Percentiles rank a stretch among this genome's conserved stretches.
phyloP scores from a whole-genome alignment of 306 rosid genomes.

The Betula pendula region DNA sequence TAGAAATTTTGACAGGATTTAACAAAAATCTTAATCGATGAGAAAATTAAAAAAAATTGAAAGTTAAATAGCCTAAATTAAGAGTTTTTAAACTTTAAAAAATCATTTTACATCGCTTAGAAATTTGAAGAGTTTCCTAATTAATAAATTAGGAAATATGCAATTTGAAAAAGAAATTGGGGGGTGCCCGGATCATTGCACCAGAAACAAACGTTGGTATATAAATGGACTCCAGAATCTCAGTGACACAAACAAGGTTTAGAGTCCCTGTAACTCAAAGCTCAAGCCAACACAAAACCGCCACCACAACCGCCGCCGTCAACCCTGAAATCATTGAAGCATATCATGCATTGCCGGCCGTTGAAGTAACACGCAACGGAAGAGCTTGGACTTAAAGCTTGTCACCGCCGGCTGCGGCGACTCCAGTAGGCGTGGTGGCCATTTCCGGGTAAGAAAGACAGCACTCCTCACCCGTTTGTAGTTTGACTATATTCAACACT shows the following conservation, averaged over 20 bases:
- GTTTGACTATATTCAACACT: constrained; percentile 21
- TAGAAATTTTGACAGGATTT: too few relatives aligned
- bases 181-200: constrained; percentile 33
- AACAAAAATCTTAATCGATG: too few relatives aligned
- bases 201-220: constrained; percentile 26
- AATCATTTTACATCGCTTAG: too few relatives aligned
- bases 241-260: background rate
- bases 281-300: background rate
- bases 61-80: too few relatives aligned
- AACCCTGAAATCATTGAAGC: constrained; percentile 27
- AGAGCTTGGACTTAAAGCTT: background rate
- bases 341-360: constrained; percentile 51
- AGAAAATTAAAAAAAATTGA: too few relatives aligned
- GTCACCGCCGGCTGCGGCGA: constrained; percentile 16
- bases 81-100: too few relatives aligned
- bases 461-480: background rate
- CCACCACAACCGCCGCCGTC: constrained; percentile 29
- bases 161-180: too few relatives aligned
- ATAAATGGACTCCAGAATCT: constrained; percentile 23
- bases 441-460: constrained; percentile 38
- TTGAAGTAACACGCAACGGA: too few relatives aligned
- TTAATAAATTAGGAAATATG: too few relatives aligned
- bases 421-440: constrained; percentile 9
- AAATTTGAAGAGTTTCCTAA: too few relatives aligned
- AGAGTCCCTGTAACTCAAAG: background rate